A percentile compares a stretch with the other conserved stretches of the same genome.
These are phyloP conservation scores for Nematocida sp. DNA, from an alignment of 371 early-diverging fungal species.

Conservation along the genomic window DNA sequence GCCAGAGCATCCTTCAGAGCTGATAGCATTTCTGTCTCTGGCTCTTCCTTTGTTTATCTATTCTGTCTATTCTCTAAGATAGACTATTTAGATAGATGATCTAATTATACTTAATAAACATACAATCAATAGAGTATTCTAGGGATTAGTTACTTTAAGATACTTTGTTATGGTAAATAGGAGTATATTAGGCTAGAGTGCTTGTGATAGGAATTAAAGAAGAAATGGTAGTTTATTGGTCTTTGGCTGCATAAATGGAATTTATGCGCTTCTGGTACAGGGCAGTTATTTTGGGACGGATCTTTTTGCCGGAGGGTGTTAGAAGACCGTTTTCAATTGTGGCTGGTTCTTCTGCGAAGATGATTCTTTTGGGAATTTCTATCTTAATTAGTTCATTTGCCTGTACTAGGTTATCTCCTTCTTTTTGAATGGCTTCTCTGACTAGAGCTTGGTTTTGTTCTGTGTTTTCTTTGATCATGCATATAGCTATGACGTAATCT, in stretches of 20 bases:
- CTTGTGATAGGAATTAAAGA: too few species aligned
- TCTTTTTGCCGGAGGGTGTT: slow-evolving; percentile 65
- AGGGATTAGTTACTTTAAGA: background rate
- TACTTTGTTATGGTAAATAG: background rate
- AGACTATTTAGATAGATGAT: too few species aligned
- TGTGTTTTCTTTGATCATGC: background rate
- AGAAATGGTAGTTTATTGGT: background rate
- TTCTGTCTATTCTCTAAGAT: background rate
- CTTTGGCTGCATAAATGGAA: slow-evolving; percentile 19
- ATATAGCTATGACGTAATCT: slow-evolving; percentile 62
- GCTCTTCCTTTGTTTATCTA: slow-evolving; percentile 22
- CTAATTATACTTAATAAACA: too few species aligned
- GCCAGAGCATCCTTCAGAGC: background rate
- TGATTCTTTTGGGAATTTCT: slow-evolving; percentile 62
- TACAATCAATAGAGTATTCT: too few species aligned
- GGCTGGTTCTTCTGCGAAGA: slow-evolving; percentile 51
- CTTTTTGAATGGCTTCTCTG: slow-evolving; percentile 30
- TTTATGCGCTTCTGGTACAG: slow-evolving; percentile 59
- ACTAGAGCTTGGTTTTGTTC: slow-evolving; percentile 31
- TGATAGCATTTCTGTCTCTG: slow-evolving; percentile 1
- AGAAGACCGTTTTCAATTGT: slow-evolving; percentile 55
- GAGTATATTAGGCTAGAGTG: too few species aligned
- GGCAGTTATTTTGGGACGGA: slow-evolving; percentile 52
- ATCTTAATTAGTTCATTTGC: slow-evolving; percentile 57
- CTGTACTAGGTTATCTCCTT: slow-evolving; percentile 35